Conservation (phyloP, 2,329 filamentous ascomycete species). For the Raffaelea albimanens region DNA sequence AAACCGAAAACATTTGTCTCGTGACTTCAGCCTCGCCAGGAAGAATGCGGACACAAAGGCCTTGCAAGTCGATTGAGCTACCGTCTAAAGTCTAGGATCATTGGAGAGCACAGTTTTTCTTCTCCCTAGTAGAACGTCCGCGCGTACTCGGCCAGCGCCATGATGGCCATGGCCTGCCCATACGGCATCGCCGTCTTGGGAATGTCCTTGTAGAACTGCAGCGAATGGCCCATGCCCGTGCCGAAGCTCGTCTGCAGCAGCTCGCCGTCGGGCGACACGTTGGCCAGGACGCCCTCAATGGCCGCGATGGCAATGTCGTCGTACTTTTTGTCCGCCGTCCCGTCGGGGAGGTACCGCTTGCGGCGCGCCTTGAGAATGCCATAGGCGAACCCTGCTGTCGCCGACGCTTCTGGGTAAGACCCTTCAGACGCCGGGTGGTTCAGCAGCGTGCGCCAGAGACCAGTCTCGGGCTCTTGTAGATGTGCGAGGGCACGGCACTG, state of each 20-base stretch:
- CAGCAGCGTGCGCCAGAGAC: constrained; percentile 67
- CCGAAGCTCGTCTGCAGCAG: constrained; percentile 68
- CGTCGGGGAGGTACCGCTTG: constrained; percentile 50
- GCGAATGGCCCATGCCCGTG: constrained; percentile 62
- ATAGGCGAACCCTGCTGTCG: constrained; percentile 72
- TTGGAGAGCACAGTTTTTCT: too few species aligned
- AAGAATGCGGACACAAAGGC: too few species aligned
- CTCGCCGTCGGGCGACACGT: constrained; percentile 59
- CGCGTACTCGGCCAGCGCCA: constrained; percentile 67
- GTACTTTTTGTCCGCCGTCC: constrained; percentile 25
- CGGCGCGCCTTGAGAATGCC: constrained; percentile 66
- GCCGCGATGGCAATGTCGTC: constrained; percentile 54
- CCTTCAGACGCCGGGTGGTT: constrained; percentile 57
- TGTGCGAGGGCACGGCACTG: constrained; percentile 57
- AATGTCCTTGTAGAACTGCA: constrained; percentile 73
- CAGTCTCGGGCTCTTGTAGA: constrained; percentile 46
- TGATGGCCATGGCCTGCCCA: constrained; percentile 76
- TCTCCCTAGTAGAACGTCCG: constrained; percentile 45
- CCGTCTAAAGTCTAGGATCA: too few species aligned
- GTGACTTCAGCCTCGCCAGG: too few species aligned
- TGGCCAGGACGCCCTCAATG: constrained; percentile 55
- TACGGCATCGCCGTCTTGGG: constrained; percentile 74
- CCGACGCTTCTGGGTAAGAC: constrained; percentile 67
- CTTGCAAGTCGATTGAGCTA: too few species aligned
- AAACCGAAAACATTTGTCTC: too few species aligned